A percentile compares a stretch with the other conserved stretches of the same genome.
Conservation (phyloP, 1,284 basidiomycete species). For the Apiotrichum gamsii region DNA sequence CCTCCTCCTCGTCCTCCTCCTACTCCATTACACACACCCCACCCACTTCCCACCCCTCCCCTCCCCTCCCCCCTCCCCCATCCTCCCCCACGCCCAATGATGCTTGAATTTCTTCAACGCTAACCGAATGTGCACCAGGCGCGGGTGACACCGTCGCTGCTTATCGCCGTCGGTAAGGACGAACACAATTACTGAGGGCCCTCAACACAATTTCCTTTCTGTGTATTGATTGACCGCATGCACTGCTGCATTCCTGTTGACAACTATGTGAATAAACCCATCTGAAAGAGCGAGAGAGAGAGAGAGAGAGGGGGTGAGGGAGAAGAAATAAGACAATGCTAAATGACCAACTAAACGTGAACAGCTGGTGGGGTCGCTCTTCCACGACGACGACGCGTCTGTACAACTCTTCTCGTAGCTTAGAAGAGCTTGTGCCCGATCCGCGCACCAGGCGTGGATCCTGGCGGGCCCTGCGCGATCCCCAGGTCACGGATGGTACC, state of each 20-base stretch:
- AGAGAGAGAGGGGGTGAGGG: too few relatives aligned
- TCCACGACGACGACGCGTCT: too few relatives aligned
- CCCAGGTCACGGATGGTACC: slow-evolving; percentile 42
- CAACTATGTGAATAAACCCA: too few relatives aligned
- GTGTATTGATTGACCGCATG: background rate
- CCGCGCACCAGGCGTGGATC: slow-evolving; percentile 15
- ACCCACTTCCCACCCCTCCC: background rate
- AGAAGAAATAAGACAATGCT: too few relatives aligned
- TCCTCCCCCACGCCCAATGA: slow-evolving; percentile 32
- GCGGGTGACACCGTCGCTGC: slow-evolving; percentile 34
- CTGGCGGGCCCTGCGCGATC: slow-evolving; percentile 39
- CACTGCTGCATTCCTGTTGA: slow-evolving; percentile 1
- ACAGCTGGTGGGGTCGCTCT: too few relatives aligned
- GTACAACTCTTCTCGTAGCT: background rate
- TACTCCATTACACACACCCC: background rate
- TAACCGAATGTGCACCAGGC: slow-evolving; percentile 34
- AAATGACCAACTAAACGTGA: too few relatives aligned
- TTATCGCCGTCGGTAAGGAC: slow-evolving; percentile 35
- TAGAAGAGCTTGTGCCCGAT: slow-evolving; percentile 14
- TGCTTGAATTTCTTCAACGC: slow-evolving; percentile 48
- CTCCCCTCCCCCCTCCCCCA: background rate
- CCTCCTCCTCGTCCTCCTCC: background rate
- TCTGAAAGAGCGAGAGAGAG: too few relatives aligned
- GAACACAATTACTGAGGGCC: slow-evolving; percentile 42
- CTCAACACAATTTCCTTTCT: background rate